Evolutionary conservation across 441 rosid species (phyloP).

Genomic region (Populus hybrid): DNA sequence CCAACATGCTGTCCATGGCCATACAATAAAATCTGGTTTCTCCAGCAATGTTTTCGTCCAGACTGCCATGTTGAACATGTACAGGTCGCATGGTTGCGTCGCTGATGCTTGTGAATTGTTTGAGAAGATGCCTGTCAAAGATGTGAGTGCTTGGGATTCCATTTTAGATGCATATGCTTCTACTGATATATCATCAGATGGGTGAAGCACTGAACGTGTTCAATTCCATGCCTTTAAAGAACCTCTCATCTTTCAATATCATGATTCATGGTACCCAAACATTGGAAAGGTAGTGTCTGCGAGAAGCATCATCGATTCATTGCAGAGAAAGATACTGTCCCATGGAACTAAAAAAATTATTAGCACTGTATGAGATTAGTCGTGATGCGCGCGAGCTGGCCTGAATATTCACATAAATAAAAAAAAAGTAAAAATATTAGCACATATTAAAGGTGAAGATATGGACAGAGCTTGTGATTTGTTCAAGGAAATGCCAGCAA

Average conservation of each 20-base stretch:
- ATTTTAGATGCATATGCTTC: constrained; percentile 26
- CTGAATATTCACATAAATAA: no score
- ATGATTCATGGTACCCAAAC: constrained; percentile 27
- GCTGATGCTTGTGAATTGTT: constrained; percentile 25
- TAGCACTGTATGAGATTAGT: no score
- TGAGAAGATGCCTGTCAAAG: constrained; percentile 25
- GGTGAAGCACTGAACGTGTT: constrained; percentile 20
- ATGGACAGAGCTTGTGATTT: no score
- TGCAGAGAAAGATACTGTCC: constrained; percentile 19
- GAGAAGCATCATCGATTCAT: constrained; percentile 20
- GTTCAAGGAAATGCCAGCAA: no score
- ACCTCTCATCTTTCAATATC: constrained; percentile 7
- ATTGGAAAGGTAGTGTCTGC: constrained; percentile 14
- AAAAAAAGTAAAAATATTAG: background rate
- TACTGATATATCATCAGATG: constrained; percentile 12
- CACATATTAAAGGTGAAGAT: no score
- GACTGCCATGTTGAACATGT: constrained; percentile 27
- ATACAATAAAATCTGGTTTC: constrained; percentile 25
- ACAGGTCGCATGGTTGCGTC: background rate
- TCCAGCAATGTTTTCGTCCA: constrained; percentile 24
- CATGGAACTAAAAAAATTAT: constrained; percentile 26
- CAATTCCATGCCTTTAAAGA: background rate
- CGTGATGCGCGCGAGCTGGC: no score
- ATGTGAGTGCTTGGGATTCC: constrained; percentile 26
- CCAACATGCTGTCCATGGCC: constrained; percentile 19